Base-by-base conservation (phyloP, 2,329 filamentous ascomycete species). In the Exophiala sideris region DNA sequence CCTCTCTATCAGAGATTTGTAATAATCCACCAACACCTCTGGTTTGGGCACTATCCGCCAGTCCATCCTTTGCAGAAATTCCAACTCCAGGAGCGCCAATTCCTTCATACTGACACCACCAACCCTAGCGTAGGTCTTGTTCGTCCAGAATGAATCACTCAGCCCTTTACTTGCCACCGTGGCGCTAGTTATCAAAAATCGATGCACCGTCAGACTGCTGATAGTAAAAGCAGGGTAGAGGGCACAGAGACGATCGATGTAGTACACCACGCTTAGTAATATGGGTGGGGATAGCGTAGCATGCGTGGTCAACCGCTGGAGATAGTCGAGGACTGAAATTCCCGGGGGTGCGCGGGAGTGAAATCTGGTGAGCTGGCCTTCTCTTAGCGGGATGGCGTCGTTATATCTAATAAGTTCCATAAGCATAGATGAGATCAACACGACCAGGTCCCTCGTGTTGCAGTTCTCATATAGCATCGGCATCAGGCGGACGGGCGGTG, bases 201-300 rank as follows among this genome's bases (percentile, higher is more conserved):
- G 91, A 74, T 99, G 94, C 2, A 99, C 92, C 0, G 94, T 99
- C 16, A 99, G 79, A 44, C 90, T 96, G 68, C 91, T 96, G 64
- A 99, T 95, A 24, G 91, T 96, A 70, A 99, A 99, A 44, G 92
- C 88, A 2, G 89, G 88, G 69, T 96, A 99, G 55, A 95, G 78
- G 9, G 89, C 86, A 71, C 92, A 99, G 18, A 99, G 80, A 32
- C 91, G 86, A 73, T 99, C 94, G 66, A 99, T 97, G 67, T 97
- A 99, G 69, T 95, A 99, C 53, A 99, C 94, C 90, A 99, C 97
- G 64, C 91, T 94, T 34, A 99, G 82, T n/a, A 99, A 79, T 47
- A 99, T 87, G 0, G 94, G 92, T 10, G 94, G 91, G 5, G 90
- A 91, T 2, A 99, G 79, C 0, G 92, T 96, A 21, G 94, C 94